Percentiles rank a stretch among this genome's conserved stretches.
These are phyloP conservation scores for Aschersonia sp. DNA, from an alignment of 2,329 filamentous ascomycete species.

Conservation along the genomic window DNA sequence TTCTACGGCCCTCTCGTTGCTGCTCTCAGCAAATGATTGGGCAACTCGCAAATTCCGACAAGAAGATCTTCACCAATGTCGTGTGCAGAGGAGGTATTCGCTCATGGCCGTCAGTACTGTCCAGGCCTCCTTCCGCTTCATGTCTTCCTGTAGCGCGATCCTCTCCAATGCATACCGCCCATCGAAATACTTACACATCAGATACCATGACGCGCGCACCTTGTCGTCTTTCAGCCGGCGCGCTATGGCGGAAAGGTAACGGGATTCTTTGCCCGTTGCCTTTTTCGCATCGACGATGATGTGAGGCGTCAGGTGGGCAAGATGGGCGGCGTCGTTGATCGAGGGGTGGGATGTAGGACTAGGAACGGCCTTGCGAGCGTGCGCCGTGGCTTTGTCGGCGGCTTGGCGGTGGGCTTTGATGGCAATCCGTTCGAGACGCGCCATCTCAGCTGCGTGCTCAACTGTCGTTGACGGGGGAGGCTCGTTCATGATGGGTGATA, in stretches of 20 bases:
- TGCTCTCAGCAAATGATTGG: too few species aligned
- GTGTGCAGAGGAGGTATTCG: slow-evolving; percentile 51
- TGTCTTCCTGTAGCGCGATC: slow-evolving; percentile 68
- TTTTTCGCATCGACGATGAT: slow-evolving; percentile 68
- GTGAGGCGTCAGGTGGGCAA: slow-evolving; percentile 44
- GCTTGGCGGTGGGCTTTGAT: slow-evolving; percentile 38
- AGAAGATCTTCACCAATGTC: slow-evolving; percentile 45
- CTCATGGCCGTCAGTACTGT: slow-evolving; percentile 48
- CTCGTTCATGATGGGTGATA: slow-evolving; percentile 7
- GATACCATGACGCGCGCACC: slow-evolving; percentile 53
- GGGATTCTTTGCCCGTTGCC: slow-evolving; percentile 62
- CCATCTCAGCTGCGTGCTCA: slow-evolving; percentile 44
- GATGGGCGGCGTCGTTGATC: slow-evolving; percentile 39
- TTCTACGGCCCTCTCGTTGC: too few species aligned
- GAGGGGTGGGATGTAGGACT: slow-evolving; percentile 38
- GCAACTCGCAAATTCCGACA: background rate
- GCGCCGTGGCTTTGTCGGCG: slow-evolving; percentile 40
- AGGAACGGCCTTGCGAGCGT: slow-evolving; percentile 35
- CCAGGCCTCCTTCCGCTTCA: slow-evolving; percentile 76
- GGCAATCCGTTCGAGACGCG: slow-evolving; percentile 44
- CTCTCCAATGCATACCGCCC: slow-evolving; percentile 75
- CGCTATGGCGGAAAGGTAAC: slow-evolving; percentile 51
- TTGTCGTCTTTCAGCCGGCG: slow-evolving; percentile 39
- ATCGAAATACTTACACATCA: slow-evolving; percentile 76
- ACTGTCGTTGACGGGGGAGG: slow-evolving; percentile 21